phyloP scores from a whole-genome alignment of 495 filamentous ascomycete species.

The Jackrogersella multiformis region DNA sequence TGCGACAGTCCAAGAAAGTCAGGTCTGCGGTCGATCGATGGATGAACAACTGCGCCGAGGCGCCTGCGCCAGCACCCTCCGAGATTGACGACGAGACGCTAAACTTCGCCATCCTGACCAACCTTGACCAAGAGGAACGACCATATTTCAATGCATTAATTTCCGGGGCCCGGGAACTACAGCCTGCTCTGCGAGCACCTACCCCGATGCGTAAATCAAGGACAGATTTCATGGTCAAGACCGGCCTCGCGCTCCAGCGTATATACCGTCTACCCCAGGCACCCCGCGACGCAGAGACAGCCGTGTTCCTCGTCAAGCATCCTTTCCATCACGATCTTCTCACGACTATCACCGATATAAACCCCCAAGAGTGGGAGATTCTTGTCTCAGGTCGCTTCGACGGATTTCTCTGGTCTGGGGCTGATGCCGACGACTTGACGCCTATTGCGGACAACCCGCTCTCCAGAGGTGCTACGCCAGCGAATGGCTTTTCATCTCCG shows the following conservation, averaged over 20 bases:
- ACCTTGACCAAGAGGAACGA: constrained; percentile 77
- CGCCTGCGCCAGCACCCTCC: constrained; percentile 74
- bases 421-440: constrained; percentile 67
- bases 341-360: constrained; percentile 86
- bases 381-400: constrained; percentile 95
- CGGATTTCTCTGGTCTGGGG: constrained; percentile 95
- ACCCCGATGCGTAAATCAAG: constrained; percentile 66
- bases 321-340: constrained; percentile 84
- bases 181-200: constrained; percentile 63
- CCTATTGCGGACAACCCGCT: constrained; percentile 50
- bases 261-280: constrained; percentile 76
- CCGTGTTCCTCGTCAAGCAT: constrained; percentile 89
- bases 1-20: constrained; percentile 87
- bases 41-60: constrained; percentile 79
- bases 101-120: constrained; percentile 90
- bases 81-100: constrained; percentile 94
- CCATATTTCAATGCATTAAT: constrained; percentile 81
- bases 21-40: constrained; percentile 84
- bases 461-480: constrained; percentile 66
- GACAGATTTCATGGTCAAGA: constrained; percentile 74
- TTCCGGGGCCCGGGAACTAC: constrained; percentile 69
- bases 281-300: constrained; percentile 85
- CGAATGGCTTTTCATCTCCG: constrained; percentile 55
- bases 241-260: constrained; percentile 79
- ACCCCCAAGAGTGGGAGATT: constrained; percentile 92